Conservation (phyloP, 2,329 filamentous ascomycete genomes). For the Paradendryphiella salina region DNA sequence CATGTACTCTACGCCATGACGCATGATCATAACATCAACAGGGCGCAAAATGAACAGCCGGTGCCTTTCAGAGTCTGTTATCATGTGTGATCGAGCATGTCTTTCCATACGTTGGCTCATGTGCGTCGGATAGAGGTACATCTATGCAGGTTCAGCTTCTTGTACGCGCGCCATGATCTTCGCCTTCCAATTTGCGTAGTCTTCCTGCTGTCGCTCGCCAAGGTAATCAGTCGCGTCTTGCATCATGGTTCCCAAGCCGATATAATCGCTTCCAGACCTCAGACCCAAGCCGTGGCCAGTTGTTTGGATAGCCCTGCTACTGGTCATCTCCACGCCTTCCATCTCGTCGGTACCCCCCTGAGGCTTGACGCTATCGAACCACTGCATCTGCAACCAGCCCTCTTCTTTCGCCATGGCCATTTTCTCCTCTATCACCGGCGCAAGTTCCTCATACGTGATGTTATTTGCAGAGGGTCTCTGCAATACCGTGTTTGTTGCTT, state of each 20-base stretch:
- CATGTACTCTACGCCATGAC: too few relatives aligned
- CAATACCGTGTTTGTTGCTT: constrained; percentile 56
- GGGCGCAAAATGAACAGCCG: too few relatives aligned
- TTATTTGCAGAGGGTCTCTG: constrained; percentile 57
- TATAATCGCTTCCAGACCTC: constrained; percentile 49
- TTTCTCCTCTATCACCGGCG: constrained; percentile 40
- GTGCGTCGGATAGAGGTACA: too few relatives aligned
- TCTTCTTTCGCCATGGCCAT: constrained; percentile 41
- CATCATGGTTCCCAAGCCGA: constrained; percentile 68
- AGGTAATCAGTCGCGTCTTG: constrained; percentile 74
- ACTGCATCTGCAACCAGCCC: constrained; percentile 57
- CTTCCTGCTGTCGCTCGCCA: constrained; percentile 63
- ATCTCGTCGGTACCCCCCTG: constrained; percentile 28
- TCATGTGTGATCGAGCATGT: too few relatives aligned
- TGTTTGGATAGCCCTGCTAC: constrained; percentile 34
- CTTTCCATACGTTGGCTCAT: too few relatives aligned
- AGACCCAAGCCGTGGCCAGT: constrained; percentile 48
- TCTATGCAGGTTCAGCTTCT: constrained; percentile 47
- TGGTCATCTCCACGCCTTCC: constrained; percentile 31
- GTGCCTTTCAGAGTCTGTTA: too few relatives aligned
- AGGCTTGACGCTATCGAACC: constrained; percentile 59
- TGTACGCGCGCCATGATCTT: constrained; percentile 61
- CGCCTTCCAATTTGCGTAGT: constrained; percentile 68
- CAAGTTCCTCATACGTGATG: constrained; percentile 51
- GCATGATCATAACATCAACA: too few relatives aligned